Evolutionary conservation across 495 filamentous ascomycete genomes (phyloP), one percentile per base, ranked within the genome.

Genomic region (Symbiotaphrina buchneri): DNA sequence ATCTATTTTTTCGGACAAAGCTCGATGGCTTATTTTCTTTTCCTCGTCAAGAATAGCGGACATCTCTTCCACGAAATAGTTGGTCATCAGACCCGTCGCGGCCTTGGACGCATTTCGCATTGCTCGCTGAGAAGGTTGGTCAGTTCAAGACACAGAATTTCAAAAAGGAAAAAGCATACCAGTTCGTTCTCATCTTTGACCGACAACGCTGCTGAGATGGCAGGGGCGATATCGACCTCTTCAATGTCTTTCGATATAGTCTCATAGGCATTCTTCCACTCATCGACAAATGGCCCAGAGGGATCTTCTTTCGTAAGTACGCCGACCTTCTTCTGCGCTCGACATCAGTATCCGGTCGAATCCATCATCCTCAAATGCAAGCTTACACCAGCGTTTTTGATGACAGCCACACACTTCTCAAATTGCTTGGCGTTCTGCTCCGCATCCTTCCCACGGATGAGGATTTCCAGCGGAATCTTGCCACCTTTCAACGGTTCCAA

Each of bases 51-150:
- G 65, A 30, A 94, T 68, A 36, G 71, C 72, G 25, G 85, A 92
- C 83, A 99, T 94, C 47, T 93, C 80, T 47, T 95, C 90, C 32
- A 94, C 69, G 47, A 94, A 94, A 49, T 83, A 95, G 32, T 81
- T 77, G 15, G 76, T 76, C 67, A 95, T 79, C 21, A 94, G 57
- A 25, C 79, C 83, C 36, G 84, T 82, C 38, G 83, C 90, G 19
- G 85, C 84, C 42, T 84, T 70, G 10, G 87, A 90, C 3, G 87
- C 81, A 41, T 81, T 84, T 27, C 90, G 71, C 63, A 95, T 92
- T 1, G 74, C 71, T 26, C 90, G 82, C 61, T 75, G 22, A 21
- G 2, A 28, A 19, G 18, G n/a, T 10, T 10, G 18, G 11, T 40
- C 20, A 48, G 35, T 17, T 31, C 10, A 32, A 17, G 3, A 18